Evolutionary conservation across 2,329 filamentous ascomycete genomes (phyloP), one percentile per base, ranked within the genome.

Genomic region (Sarocladium kiliense): DNA sequence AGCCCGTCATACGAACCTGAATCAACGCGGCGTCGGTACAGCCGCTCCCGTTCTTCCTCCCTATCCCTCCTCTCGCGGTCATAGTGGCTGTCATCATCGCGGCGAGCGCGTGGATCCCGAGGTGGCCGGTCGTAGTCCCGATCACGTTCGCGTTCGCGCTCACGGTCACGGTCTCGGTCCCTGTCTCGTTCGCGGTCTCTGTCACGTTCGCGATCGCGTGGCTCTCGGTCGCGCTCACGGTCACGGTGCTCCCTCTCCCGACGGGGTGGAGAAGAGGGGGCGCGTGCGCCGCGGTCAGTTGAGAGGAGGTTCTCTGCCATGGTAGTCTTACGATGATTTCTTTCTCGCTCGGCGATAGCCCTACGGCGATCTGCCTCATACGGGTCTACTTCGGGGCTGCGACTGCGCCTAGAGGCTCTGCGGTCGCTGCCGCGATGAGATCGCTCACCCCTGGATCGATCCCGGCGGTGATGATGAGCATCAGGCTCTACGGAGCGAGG

Each of bases 351-450:
- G 56, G 92, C 91, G 66, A 94, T 92, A 42, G 93, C 93, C 70
- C 93, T 94, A 65, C 91, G 88, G 61, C 94, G 86, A 68, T 99
- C 94, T 58, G 92, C 94, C 72, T 97, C 94, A 71, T 99, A 99
- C 19, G 90, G 84, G 73, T 99, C 92, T 57, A 84, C 83, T 71
- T 97, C 94, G n/a, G 91, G 92, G 63, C 88, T 92, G 64, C 91
- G 90, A 67, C 89, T 95, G 63, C 84, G 82, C 63, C 89, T 78
- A 62, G 74, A 72, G 65, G 27, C 30, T 34, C 77, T 72, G 64
- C 82, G 81, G 61, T 74, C 77, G 62, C 76, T 75, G 65, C 75
- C 75, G 61, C 83, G 82, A 70, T 85, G 81, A 72, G 80, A 78
- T 74, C 82, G 77, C 72, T 87, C 84, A 76, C 81, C 79, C 71